Evolutionary conservation across 2,329 filamentous ascomycete species (phyloP).

Genomic region (Fusarium protoensiforme): DNA sequence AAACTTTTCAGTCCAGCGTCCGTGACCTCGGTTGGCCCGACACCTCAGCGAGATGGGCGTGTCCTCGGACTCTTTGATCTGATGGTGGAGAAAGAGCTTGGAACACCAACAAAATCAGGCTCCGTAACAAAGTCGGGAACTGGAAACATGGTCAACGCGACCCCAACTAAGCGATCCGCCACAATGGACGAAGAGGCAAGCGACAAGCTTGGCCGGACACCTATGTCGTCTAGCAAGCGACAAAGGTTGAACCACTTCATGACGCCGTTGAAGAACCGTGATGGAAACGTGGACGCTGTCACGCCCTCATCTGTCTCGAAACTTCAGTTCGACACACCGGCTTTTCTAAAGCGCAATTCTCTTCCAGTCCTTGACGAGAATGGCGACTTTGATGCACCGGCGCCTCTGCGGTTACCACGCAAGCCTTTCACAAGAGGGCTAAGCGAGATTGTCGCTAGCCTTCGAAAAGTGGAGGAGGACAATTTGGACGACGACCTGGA

Average conservation of each 20-base stretch:
- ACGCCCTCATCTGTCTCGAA: constrained; percentile 65
- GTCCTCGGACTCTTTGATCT: constrained; percentile 83
- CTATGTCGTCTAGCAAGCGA: constrained; percentile 68
- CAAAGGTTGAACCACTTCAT: constrained; percentile 71
- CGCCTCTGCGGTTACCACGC: constrained; percentile 64
- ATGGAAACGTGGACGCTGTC: constrained; percentile 50
- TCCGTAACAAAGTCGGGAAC: constrained; percentile 35
- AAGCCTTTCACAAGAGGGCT: constrained; percentile 75
- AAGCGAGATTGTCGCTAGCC: constrained; percentile 77
- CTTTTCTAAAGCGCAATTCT: constrained; percentile 68
- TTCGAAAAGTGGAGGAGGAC: constrained; percentile 77
- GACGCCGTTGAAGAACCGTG: constrained; percentile 69
- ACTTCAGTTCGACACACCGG: constrained; percentile 74
- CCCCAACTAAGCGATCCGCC: constrained; percentile 58
- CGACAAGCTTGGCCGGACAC: constrained; percentile 57
- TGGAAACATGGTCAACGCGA: constrained; percentile 47
- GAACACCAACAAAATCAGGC: constrained; percentile 60
- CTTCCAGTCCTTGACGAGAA: constrained; percentile 68
- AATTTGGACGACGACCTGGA: constrained; percentile 79
- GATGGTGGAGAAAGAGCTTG: constrained; percentile 62
- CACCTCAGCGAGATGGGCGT: constrained; percentile 81
- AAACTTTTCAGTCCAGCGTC: constrained; percentile 70
- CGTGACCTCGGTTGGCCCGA: constrained; percentile 76
- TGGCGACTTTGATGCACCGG: constrained; percentile 58
- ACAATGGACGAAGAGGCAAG: constrained; percentile 44